Evolutionary conservation across 345 rosid species (phyloP), one percentile per base, ranked within the genome.

Genomic region (Carallia brachiata): DNA sequence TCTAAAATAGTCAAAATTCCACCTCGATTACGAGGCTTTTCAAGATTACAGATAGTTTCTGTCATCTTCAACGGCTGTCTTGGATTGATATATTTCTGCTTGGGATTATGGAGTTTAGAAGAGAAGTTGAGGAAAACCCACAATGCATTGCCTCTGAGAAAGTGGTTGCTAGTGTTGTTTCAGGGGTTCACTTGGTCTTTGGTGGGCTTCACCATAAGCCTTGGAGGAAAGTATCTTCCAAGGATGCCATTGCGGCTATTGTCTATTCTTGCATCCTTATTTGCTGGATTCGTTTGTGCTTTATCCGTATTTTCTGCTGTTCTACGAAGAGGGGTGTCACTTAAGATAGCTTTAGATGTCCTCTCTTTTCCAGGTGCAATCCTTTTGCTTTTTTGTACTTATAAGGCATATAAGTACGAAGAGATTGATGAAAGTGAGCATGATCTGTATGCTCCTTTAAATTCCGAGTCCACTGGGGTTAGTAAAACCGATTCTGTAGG

Each of bases 121-220:
- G 88, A 91, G 79, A 77, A 79, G 59, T 52, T 80, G 72, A 77
- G 86, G 63, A 77, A 61, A 73, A 62, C 72, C 23, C 69, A 65
- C 23, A 62, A 79, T 30, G 82, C 77, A 34, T 78, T 82, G 31
- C 94, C 92, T 50, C 73, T 88, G 48, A 64, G 68, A 70, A 57
- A 63, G 72, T 86, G 94, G 97, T 19, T 89, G 13, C 65, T 79
- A 13, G 71, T 73, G 52, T 61, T 87, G 54, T 75, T 85, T 65
- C 97, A 87, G 39, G 97, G 94, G 16, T 62, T 81, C n/a, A 83
- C 94, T 70, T 89, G 94, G 94, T 60, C 85, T 30, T 72, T 80
- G 2, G 77, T 91, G 30, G 83, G 84, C 72, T 59, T 91, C 61
- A 75, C 77, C 0, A 69, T 88, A 6, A 88, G 87, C 44, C 75